These are phyloP conservation scores for Vitis hybrid DNA, from an alignment of 177 flowering plant genomes.

Conservation along the genomic window DNA sequence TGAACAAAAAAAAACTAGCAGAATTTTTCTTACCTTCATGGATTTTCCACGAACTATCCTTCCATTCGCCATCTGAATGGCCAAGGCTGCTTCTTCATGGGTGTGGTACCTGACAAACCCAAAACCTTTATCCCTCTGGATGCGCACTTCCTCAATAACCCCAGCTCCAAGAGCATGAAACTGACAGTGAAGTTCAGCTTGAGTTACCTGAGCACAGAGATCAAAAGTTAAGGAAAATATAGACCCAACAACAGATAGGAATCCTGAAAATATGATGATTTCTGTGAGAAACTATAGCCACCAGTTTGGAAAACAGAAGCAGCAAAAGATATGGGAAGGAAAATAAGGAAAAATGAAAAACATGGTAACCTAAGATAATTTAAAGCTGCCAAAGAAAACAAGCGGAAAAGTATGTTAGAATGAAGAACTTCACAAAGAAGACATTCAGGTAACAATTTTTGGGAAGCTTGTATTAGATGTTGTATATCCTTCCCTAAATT, in stretches of 20 bases:
- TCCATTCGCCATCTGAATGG: conserved; percentile 21
- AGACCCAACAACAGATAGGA: background rate
- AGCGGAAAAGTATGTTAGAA: no score
- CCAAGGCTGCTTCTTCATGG: conserved; percentile 21
- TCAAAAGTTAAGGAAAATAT: background rate
- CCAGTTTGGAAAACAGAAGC: no score
- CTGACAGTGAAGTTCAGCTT: conserved; percentile 17
- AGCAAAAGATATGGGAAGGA: no score
- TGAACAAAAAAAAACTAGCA: background rate
- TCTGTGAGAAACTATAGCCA: no score
- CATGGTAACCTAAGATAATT: no score
- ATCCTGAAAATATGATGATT: background rate
- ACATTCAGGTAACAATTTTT: no score
- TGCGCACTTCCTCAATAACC: conserved; percentile 20
- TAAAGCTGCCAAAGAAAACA: no score
- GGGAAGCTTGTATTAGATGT: no score
- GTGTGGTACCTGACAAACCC: conserved; percentile 26
- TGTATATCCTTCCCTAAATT: no score
- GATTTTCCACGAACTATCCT: conserved; percentile 12
- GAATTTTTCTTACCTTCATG: conserved; percentile 12
- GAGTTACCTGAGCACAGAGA: conserved; percentile 12
- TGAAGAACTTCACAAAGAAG: no score
- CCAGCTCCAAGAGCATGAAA: conserved; percentile 26
- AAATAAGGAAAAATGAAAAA: no score
- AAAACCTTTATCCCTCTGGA: conserved; percentile 24